phyloP scores from a whole-genome alignment of 177 flowering plant genomes.

The Vitis hybrid region DNA sequence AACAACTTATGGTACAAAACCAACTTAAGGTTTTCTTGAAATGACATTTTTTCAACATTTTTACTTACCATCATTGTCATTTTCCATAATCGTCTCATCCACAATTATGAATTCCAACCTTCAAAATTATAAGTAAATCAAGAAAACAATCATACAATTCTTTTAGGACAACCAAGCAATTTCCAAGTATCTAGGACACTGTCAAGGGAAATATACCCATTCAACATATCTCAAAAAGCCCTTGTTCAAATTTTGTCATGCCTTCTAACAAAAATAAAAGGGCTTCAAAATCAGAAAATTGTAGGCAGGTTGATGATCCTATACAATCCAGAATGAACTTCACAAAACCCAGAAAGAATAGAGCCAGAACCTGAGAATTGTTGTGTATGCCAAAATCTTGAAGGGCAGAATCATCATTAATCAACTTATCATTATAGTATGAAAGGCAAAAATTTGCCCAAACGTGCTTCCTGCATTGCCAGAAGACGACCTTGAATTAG shows the following conservation, averaged over 20 bases:
- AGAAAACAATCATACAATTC: neutral
- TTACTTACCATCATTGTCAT: neutral
- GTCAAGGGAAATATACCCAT: neutral
- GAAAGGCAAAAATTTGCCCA: conserved; percentile 64
- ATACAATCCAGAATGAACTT: neutral
- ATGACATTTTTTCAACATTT: neutral
- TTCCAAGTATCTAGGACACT: neutral
- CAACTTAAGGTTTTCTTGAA: neutral
- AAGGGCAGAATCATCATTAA: conserved; percentile 60
- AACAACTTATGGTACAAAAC: neutral
- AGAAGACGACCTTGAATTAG: neutral
- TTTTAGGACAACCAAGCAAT: neutral
- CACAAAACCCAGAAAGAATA: neutral
- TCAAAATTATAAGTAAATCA: neutral
- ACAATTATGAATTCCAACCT: neutral
- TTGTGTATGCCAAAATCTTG: conserved; percentile 84
- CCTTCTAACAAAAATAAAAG: neutral
- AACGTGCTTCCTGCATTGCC: conserved; percentile 63
- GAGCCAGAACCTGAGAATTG: conserved; percentile 62
- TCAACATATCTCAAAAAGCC: neutral
- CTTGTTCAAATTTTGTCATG: neutral
- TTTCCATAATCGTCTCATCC: neutral
- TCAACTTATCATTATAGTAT: conserved; percentile 70
- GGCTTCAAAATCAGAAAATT: neutral
- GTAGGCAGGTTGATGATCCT: neutral